Conservation (phyloP, 306 rosid genomes). For the Carpinus fangiana region DNA sequence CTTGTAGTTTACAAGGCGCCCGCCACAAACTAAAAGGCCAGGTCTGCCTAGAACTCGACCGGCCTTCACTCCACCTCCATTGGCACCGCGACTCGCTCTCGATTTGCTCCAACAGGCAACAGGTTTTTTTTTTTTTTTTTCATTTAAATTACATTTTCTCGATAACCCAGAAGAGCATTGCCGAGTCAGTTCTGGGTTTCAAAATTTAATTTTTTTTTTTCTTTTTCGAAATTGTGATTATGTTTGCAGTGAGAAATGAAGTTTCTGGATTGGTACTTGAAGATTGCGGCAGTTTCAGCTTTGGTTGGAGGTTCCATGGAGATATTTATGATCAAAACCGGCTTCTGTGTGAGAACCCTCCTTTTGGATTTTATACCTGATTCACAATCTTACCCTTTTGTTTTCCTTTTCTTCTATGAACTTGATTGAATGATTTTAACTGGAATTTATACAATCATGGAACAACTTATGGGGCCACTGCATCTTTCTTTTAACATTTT, state of each 20-base stretch:
- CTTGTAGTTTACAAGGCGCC: not conserved
- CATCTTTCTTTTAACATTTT: not conserved
- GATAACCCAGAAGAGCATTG: not conserved
- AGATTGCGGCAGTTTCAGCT: constrained; percentile 73
- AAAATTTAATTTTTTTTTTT: not conserved
- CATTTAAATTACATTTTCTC: not conserved
- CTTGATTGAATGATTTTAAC: not conserved
- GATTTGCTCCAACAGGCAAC: not conserved
- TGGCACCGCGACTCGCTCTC: not conserved
- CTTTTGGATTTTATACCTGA: constrained; percentile 30
- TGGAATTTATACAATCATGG: not conserved
- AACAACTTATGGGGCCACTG: not conserved
- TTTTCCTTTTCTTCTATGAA: not conserved
- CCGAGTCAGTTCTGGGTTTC: not conserved
- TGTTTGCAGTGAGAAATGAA: constrained; percentile 50
- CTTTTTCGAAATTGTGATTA: not conserved
- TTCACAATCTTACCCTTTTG: constrained; percentile 1
- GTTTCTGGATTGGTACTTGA: constrained; percentile 86
- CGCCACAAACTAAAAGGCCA: not conserved
- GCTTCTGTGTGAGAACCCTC: constrained; percentile 84
- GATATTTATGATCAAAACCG: constrained; percentile 82
- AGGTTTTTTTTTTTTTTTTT: not conserved
- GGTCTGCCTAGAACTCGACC: not conserved
- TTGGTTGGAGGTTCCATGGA: constrained; percentile 92
- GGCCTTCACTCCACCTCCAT: not conserved